Conservation (phyloP, 2,329 filamentous ascomycete species). For the Diaporthe longicolla region DNA sequence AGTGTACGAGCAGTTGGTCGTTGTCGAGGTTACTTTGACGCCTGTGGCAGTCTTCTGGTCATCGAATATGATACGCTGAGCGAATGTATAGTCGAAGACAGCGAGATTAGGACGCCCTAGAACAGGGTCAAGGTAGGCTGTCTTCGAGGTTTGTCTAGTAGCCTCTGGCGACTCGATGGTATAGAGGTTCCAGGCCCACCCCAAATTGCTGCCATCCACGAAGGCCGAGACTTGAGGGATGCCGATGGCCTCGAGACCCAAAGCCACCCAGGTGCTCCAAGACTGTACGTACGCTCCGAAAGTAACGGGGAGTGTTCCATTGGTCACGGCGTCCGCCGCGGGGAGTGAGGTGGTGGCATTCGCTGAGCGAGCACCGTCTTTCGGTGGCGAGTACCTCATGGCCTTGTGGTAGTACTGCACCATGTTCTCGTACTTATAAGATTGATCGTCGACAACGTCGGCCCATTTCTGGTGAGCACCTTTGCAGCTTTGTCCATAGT, state of each 20-base stretch:
- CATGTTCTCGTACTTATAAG: slow-evolving; percentile 33
- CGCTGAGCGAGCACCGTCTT: neutral
- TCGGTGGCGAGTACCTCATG: slow-evolving; percentile 31
- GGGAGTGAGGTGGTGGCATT: slow-evolving; percentile 25
- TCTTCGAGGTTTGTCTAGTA: neutral
- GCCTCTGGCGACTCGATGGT: slow-evolving; percentile 6
- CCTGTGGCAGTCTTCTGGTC: slow-evolving; percentile 33
- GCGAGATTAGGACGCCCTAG: slow-evolving; percentile 1
- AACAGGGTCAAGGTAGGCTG: slow-evolving; percentile 19
- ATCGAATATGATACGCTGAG: slow-evolving; percentile 25
- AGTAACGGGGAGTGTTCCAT: slow-evolving; percentile 8
- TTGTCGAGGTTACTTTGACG: neutral
- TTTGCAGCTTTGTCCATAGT: slow-evolving; percentile 13
- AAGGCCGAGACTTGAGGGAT: neutral
- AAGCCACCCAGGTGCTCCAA: slow-evolving; percentile 32
- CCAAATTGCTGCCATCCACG: slow-evolving; percentile 11
- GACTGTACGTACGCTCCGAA: slow-evolving; percentile 23
- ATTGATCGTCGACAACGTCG: slow-evolving; percentile 32
- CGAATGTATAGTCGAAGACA: slow-evolving; percentile 29
- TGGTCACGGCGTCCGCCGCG: neutral
- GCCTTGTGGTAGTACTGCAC: slow-evolving; percentile 33
- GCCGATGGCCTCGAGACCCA: slow-evolving; percentile 30
- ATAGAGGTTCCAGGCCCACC: slow-evolving; percentile 6
- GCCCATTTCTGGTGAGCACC: slow-evolving; percentile 37
- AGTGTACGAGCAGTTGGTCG: slow-evolving; percentile 5